Base-by-base conservation (phyloP, 2,329 filamentous ascomycete species). In the Fusarium sp. region DNA sequence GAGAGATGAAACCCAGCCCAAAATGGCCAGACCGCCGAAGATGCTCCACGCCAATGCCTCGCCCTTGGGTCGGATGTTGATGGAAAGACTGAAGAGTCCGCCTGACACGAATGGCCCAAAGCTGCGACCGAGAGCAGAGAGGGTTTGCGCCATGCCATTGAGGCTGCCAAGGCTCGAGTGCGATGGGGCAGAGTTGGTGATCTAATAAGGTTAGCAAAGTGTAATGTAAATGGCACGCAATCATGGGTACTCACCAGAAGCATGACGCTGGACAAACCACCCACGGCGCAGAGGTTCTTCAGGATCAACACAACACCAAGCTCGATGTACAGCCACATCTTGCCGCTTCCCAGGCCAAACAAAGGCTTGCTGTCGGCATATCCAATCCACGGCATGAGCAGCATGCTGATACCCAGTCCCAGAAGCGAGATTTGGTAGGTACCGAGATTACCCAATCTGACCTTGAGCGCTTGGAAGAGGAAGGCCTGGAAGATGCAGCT, bases 401-500 rank as follows among this genome's bases (percentile, higher is more conserved):
- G 82, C 86, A 98, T 97, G 16, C 94, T 92, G 18, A 96, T 74
- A 2, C 94, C 93, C 73, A 98, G 93, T 0, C 94, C 92, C 25
- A 94, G 88, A 10, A 98, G 84, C 2, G 94, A 92, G 8, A 91
- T 85, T 19, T 94, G 90, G 79, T 98, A 99, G 0, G 93, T 95
- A 57, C 91, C 91, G 59, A 95, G 90, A 78, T 98, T 98, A 0
- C 96, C 96, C 79, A 97, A 86, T 69, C 89, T 91, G 32, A 92
- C 88, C 75, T 96, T 92, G 38, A 98, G 82, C 25, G 88, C 91
- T 53, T 94, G 93, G 80, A 97, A 98, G 5, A 97, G 84, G 64
- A 93, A 93, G 2, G 97, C 88, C 80, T 99, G 96, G 82, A 98
- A 98, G 9, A 95, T 74, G 40, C 98, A 98, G 2, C 95, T 97